Percentiles rank a stretch among this genome's conserved stretches.
Evolutionary conservation across 306 rosid genomes (phyloP).

Genomic region (Castanospermum australe): DNA sequence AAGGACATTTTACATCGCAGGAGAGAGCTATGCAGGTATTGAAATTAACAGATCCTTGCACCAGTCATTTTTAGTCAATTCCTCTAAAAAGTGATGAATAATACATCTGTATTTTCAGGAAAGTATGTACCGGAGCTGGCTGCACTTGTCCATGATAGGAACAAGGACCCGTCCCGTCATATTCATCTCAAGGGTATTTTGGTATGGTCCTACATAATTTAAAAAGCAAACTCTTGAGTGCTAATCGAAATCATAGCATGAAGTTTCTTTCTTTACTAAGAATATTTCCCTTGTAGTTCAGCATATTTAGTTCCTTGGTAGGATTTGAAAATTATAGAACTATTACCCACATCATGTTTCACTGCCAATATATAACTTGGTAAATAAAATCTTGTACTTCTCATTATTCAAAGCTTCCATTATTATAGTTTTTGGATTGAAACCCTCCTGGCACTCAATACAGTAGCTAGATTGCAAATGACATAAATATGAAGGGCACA

Average conservation of each 20-base stretch:
- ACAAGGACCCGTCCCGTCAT: slow-evolving; percentile 56
- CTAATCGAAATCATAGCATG: slow-evolving; percentile 21
- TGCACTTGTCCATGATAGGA: slow-evolving; percentile 70
- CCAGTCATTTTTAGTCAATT: not conserved
- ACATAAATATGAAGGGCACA: slow-evolving; percentile 4
- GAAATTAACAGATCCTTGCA: not conserved
- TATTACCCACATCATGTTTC: slow-evolving; percentile 33
- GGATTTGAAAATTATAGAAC: slow-evolving; percentile 2
- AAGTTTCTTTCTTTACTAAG: slow-evolving; percentile 32
- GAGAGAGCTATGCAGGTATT: slow-evolving; percentile 92
- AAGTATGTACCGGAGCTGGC: slow-evolving; percentile 93
- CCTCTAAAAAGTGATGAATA: not conserved
- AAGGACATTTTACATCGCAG: slow-evolving; percentile 77
- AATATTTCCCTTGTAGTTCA: slow-evolving; percentile 24
- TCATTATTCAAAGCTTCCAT: not conserved
- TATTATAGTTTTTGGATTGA: not conserved
- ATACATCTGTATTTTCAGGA: slow-evolving; percentile 41
- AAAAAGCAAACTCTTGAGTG: not conserved
- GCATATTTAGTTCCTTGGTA: not conserved
- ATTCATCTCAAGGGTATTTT: slow-evolving; percentile 81
- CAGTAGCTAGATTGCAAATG: not conserved
- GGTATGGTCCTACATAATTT: slow-evolving; percentile 52
- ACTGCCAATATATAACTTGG: slow-evolving; percentile 23
- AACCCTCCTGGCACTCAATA: not conserved
- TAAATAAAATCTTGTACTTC: slow-evolving; percentile 18